Conservation (phyloP, 441 rosid genomes). For the Omphalea diandra region DNA sequence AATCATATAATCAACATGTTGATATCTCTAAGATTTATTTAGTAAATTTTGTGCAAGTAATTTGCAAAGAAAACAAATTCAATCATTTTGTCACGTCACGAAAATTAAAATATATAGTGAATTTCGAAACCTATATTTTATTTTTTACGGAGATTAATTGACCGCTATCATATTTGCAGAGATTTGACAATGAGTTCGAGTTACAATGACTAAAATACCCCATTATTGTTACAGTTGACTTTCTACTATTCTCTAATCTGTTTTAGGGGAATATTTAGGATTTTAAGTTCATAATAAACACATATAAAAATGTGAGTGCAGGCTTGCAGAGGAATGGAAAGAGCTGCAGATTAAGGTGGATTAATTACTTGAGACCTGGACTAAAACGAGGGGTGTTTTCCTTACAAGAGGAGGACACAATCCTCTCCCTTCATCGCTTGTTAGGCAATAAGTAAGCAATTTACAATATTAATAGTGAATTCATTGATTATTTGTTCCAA, state of each 20-base stretch:
- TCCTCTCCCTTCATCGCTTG: conserved; percentile 60
- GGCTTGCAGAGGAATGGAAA: conserved; percentile 91
- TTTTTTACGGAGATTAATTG: too few species aligned
- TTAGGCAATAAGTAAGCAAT: conserved; percentile 81
- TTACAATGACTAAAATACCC: conserved; percentile 22
- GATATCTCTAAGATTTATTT: too few species aligned
- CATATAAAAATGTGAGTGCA: conserved; percentile 27
- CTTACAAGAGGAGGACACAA: conserved; percentile 58
- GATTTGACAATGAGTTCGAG: neutral
- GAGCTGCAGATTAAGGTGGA: conserved; percentile 90
- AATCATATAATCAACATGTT: too few species aligned
- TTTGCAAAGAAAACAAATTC: too few species aligned
- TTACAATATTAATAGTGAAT: neutral
- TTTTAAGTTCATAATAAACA: too few species aligned
- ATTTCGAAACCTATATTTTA: too few species aligned
- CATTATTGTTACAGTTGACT: conserved; percentile 8
- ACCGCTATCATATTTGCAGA: neutral
- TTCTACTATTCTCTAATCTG: neutral
- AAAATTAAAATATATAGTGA: too few species aligned
- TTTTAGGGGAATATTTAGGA: too few species aligned
- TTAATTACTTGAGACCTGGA: conserved; percentile 85
- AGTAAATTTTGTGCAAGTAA: too few species aligned
- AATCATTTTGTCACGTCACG: too few species aligned
- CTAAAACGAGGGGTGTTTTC: conserved; percentile 61
- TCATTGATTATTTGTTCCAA: too few species aligned